Conservation (phyloP, 2,329 filamentous ascomycete genomes). For the Bipolaris zeicola region DNA sequence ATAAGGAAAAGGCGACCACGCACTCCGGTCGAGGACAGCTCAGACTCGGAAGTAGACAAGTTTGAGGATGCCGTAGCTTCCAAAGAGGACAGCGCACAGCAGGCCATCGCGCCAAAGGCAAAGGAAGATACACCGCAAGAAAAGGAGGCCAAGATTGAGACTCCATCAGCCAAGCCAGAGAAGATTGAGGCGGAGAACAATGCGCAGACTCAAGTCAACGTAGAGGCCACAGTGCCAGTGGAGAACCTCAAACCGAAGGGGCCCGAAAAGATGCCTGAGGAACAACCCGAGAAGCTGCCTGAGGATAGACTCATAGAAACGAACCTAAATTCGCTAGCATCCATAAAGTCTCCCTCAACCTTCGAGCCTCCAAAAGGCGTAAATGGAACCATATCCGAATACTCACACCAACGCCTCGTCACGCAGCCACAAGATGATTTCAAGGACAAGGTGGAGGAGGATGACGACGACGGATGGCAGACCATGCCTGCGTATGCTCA, state of each 20-base stretch:
- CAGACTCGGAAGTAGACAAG: conserved; percentile 34
- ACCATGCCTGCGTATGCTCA: conserved; percentile 91
- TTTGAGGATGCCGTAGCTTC: conserved; percentile 38
- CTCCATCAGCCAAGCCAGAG: conserved; percentile 9
- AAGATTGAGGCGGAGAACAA: conserved; percentile 14
- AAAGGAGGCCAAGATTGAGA: conserved; percentile 8
- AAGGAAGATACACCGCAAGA: conserved; percentile 20
- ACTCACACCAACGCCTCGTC: conserved; percentile 83
- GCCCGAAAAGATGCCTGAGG: neutral
- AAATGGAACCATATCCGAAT: conserved; percentile 69
- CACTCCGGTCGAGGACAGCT: conserved; percentile 34
- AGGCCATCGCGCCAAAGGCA: conserved; percentile 31
- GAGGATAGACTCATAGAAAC: conserved; percentile 4
- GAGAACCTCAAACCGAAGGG: conserved; percentile 16
- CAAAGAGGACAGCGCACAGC: conserved; percentile 31
- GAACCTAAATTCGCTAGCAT: conserved; percentile 2
- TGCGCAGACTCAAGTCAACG: conserved; percentile 21
- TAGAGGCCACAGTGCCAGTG: conserved; percentile 16
- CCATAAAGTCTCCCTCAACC: neutral
- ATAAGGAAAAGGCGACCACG: conserved; percentile 56
- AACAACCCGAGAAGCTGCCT: conserved; percentile 6
- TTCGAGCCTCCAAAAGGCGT: conserved; percentile 19
- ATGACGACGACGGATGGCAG: conserved; percentile 83
- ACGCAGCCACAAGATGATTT: conserved; percentile 53
- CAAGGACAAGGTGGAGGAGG: conserved; percentile 56